A percentile compares a stretch with the other conserved stretches of the same genome.
Conservation (phyloP, 768 basidiomycete species). For the Inosperma sp. region DNA sequence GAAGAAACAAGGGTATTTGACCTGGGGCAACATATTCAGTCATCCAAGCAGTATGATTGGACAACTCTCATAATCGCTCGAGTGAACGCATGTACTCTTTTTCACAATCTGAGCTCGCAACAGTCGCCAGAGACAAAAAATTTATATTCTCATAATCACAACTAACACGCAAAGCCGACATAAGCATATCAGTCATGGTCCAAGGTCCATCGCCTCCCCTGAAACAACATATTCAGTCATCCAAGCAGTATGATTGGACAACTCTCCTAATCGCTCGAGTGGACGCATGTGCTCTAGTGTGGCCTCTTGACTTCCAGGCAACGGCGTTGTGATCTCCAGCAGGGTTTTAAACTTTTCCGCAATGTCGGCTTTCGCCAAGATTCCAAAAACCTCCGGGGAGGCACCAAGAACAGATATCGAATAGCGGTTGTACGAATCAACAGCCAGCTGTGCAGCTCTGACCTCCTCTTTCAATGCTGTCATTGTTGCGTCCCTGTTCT, state of each 20-base stretch:
- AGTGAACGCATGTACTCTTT: conserved; percentile 16
- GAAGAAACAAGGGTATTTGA: too few species aligned
- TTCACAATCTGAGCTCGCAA: too few species aligned
- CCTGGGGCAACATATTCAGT: conserved; percentile 1
- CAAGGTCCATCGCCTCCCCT: not conserved
- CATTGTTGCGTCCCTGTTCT: not conserved
- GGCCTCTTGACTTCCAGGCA: not conserved
- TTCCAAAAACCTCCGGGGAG: conserved; percentile 14
- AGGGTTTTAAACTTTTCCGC: conserved; percentile 11
- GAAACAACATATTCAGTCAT: conserved; percentile 10
- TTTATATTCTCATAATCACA: too few species aligned
- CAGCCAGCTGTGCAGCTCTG: conserved; percentile 1
- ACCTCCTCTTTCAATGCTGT: not conserved
- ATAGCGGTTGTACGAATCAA: conserved; percentile 15
- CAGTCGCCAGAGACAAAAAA: too few species aligned
- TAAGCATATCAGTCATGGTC: not conserved
- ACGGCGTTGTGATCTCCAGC: conserved; percentile 13
- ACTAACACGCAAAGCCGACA: too few species aligned
- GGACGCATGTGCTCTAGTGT: conserved; percentile 13
- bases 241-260: conserved; percentile 13
- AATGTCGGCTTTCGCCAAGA: conserved; percentile 12
- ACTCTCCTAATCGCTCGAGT: conserved; percentile 9
- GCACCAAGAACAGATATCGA: conserved; percentile 14
- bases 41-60: conserved; percentile 16
- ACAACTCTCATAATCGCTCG: conserved; percentile 6